Base-by-base conservation (phyloP, 2,329 filamentous ascomycete species). In the Fusarium buxicola region DNA sequence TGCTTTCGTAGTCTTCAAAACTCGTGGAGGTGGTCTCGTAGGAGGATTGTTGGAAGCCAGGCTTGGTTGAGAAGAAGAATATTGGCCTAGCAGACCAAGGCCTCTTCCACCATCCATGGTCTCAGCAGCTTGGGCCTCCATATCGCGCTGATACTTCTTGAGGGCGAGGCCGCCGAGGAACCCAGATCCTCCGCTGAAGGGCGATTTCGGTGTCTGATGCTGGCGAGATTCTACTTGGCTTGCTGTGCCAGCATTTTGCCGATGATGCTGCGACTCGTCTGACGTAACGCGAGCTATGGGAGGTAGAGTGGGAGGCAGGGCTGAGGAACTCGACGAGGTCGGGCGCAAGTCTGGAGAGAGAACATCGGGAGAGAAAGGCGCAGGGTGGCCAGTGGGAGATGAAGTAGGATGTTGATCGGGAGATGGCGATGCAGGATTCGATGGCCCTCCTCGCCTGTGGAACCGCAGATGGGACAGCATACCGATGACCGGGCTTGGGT, bases 381-480 rank as follows among this genome's bases (percentile, higher is more conserved):
- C 76, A 56, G 78, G 75, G 36, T 80, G 76, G 38, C 75, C 76
- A 64, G 61, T 69, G 44, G 72, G 55, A 59, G 75, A 72, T 55
- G 75, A 80, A 66, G 62, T 76, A 65, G 80, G 81, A 34, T 77
- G 71, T 54, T 80, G 81, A 54, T 86, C 83, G 49, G 80, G 77
- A 24, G 79, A 71, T 6, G 85, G 84, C 30, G 84, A 86, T 21
- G 81, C 78, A 59, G 84, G 84, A 75, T 81, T 84, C 52, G 84
- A 86, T 65, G 80, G 80, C 43, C 78, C 83, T 69, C 78, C 83
- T 69, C 84, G 82, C 68, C 84, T 82, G 69, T 86, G 84, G 74
- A 87, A 86, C 69, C 84, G 83, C 43, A 86, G 78, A 74, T 83
- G 80, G 64, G 82, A 83, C 49, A 84, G 77, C 82, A 84, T 84